Conservation (phyloP, 768 basidiomycete species). For the Lactifluus hygrophoroides region DNA sequence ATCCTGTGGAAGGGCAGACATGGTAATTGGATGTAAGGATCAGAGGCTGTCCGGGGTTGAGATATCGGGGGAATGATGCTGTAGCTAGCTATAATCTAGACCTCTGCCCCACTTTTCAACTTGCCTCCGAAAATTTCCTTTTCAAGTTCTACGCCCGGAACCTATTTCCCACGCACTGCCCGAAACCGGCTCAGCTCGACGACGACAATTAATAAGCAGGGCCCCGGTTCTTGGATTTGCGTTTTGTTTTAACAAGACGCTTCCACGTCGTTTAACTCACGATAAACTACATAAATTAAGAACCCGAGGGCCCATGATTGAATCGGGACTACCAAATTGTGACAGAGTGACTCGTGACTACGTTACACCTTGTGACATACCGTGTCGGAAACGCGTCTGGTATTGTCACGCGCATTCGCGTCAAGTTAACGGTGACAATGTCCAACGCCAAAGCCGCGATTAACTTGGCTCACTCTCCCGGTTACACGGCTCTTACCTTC, state of each 20-base stretch:
- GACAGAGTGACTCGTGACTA: neutral
- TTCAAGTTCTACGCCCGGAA: neutral
- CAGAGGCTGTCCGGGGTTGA: neutral
- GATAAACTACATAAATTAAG: neutral
- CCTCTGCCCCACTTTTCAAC: constrained; percentile 15
- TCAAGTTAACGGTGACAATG: neutral
- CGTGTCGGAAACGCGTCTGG: constrained; percentile 6
- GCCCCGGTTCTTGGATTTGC: neutral
- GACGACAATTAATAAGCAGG: neutral
- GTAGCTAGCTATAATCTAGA: no score
- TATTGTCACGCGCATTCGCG: neutral
- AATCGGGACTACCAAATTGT: no score
- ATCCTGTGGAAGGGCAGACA: constrained; percentile 14
- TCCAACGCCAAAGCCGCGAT: constrained; percentile 11
- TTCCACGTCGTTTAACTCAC: neutral
- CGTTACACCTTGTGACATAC: neutral
- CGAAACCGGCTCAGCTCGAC: neutral
- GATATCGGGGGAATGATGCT: constrained; percentile 10
- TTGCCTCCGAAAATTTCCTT: constrained; percentile 1
- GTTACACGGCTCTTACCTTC: constrained; percentile 16
- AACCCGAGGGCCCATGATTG: no score
- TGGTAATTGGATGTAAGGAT: constrained; percentile 1
- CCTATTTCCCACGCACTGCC: constrained; percentile 2
- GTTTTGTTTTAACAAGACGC: neutral
- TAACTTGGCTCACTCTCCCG: constrained; percentile 16